Evolutionary conservation across 306 rosid species (phyloP), one percentile per base, ranked within the genome.

Genomic region (Rosa persica): DNA sequence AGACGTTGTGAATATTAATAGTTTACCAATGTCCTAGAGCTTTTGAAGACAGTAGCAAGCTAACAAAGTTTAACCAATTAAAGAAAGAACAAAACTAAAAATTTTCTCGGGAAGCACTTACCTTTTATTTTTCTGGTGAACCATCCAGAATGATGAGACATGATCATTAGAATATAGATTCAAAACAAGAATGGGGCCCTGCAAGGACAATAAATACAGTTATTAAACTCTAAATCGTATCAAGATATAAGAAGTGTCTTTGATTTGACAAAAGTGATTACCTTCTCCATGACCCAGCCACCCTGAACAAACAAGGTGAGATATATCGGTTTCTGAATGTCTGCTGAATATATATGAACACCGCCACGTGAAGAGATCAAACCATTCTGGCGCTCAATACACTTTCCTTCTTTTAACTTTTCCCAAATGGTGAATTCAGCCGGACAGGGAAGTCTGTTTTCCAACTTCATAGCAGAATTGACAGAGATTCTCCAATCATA

Each of bases 241-340:
- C 55, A 43, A 71, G 40, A 44, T 60, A 78, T 16, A 19, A 47
- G 43, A 64, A 72, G 74, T n/a, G 25, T 6, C 54, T 62, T 47
- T 70, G 70, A 79, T 38, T 46, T 44, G 81, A 78, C 77, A 42
- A 43, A 66, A 70, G 70, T 65, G 61, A 81, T 82, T 76, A 89
- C 99, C 99, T 93, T 95, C 84, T 95, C 99, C 92, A 93, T 80
- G 76, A 85, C 83, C 99, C 99, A 95, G 81, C 92, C 98, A 79
- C 89, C 96, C 86, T 91, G 88, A 80, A 95, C 91, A 73, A 81
- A 80, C 86, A 93, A 85, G 60, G 90, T 87, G 76, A 95, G 93
- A 82, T 93, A 95, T 44, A 95, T 38, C 6, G 93, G 89, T 82
- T 85, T 91, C 91, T 87, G 97, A 83, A 89, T 83, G 87, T 95